A percentile compares a stretch with the other conserved stretches of the same genome.
These are phyloP conservation scores for Syncephalastrum contaminatum DNA, from an alignment of 371 early-diverging fungal species.

Conservation along the genomic window DNA sequence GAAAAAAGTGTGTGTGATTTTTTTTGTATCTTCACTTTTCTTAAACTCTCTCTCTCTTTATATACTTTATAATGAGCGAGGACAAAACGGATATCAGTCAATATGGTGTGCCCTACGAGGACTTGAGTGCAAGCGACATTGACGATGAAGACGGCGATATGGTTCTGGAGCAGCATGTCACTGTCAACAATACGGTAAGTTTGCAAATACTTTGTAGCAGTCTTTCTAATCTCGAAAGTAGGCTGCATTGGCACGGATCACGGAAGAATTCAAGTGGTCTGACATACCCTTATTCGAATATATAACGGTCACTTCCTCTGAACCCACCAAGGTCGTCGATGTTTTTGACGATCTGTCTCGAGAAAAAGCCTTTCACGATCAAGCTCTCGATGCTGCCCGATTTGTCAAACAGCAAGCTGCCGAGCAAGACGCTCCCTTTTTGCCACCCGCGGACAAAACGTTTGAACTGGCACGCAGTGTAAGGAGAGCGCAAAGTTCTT, in stretches of 20 bases:
- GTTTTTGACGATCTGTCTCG: constrained; percentile 85
- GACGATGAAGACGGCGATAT: constrained; percentile 59
- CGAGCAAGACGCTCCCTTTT: constrained; percentile 71
- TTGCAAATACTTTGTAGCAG: not conserved
- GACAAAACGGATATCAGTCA: not conserved
- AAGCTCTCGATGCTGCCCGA: constrained; percentile 80
- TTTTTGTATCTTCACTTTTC: not conserved
- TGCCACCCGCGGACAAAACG: constrained; percentile 84
- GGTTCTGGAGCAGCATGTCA: constrained; percentile 60
- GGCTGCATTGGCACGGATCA: constrained; percentile 62
- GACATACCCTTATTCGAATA: constrained; percentile 82
- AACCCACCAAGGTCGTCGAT: constrained; percentile 62
- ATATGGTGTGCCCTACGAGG: constrained; percentile 26
- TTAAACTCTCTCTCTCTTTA: not conserved
- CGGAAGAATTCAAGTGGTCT: constrained; percentile 66
- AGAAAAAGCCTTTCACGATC: constrained; percentile 87
- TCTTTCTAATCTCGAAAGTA: constrained; percentile 12
- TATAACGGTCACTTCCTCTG: constrained; percentile 66
- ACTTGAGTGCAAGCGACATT: constrained; percentile 31
- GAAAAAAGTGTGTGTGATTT: too few species aligned
- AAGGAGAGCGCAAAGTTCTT: constrained; percentile 52
- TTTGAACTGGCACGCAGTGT: constrained; percentile 85
- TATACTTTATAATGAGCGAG: not conserved
- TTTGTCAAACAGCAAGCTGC: constrained; percentile 58
- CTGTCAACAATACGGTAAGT: constrained; percentile 69